Evolutionary conservation across 164 flowering plant genomes (phyloP).

Genomic region (Piper longum): DNA sequence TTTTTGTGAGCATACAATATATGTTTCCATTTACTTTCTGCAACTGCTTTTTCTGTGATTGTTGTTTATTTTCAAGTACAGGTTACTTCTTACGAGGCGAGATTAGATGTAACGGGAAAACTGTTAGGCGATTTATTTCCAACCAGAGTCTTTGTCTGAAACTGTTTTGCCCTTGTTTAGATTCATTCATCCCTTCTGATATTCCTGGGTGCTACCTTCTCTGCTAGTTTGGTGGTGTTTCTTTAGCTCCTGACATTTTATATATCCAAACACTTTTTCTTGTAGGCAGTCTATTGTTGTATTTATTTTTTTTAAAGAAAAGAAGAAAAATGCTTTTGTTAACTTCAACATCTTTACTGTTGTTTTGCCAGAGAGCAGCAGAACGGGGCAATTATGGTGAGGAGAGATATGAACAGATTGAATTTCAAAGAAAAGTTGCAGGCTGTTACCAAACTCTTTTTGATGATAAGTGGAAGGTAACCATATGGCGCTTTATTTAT

Average conservation of each 20-base stretch:
- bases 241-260: too few species aligned
- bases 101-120: neutral
- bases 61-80: neutral
- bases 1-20: neutral
- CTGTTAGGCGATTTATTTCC: too few species aligned
- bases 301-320: neutral
- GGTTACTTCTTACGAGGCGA: neutral
- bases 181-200: too few species aligned
- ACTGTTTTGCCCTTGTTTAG: too few species aligned
- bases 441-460: constrained; percentile 35
- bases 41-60: neutral
- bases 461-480: constrained; percentile 80
- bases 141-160: too few species aligned
- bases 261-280: too few species aligned
- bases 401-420: constrained; percentile 82
- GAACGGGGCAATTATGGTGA: constrained; percentile 86
- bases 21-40: neutral
- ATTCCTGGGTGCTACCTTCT: too few species aligned
- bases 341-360: neutral
- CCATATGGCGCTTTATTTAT: neutral
- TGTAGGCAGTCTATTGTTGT: too few species aligned
- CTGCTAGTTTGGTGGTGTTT: too few species aligned
- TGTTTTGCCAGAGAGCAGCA: constrained; percentile 55
- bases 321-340: neutral
- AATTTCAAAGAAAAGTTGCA: constrained; percentile 67